Base-by-base conservation (phyloP, 768 basidiomycete species). In the Jaapia argillacea region DNA sequence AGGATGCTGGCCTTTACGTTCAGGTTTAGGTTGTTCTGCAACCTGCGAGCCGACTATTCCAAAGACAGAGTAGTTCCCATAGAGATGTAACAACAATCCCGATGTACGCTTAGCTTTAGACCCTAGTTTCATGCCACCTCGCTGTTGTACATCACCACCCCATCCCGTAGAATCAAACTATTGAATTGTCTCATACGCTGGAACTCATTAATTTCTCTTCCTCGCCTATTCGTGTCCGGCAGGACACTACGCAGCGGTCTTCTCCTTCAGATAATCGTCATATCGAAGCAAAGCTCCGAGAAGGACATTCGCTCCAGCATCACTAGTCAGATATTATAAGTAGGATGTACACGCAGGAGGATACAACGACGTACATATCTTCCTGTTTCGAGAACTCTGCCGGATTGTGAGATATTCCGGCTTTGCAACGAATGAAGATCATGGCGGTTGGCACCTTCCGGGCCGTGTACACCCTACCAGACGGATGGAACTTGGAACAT, bases 1-100 rank as follows among this genome's bases (percentile, higher is more conserved):
- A 81, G 56, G 79, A 81, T 31, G 71, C 72, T 4, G 81, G 83
- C 7, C 50, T 77, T 42, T 76, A 79, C 46, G 45, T 58, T 20
- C 60, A 78, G 39, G 58, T 81, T 36, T 83, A 60, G 66, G 31
- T 37, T 36, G 16, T 10, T 10, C 10, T 10, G 16, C 10, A 10
- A 10, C 10, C 20, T 10, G 7, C 22, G 37, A 12, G 21, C 37
- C 10, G 37, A 22, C 10, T 7, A 38, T 38, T 22, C 21, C 7
- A 33, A 10, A 16, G 31, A 33, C 16, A 16, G 31, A 10, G 31
- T 33, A 16, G 10, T 10, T 33, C 10, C 31, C 16, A 10, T 10
- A 10, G 31, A 33, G 10, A 16, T 33, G 31, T 33, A 10, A 16
- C 31, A 16, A 10, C 16, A 16, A 33, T 16, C n/a, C n/a, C n/a